phyloP scores from a whole-genome alignment of 176 grass and related monocot species.

The Oryza meridionalis region DNA sequence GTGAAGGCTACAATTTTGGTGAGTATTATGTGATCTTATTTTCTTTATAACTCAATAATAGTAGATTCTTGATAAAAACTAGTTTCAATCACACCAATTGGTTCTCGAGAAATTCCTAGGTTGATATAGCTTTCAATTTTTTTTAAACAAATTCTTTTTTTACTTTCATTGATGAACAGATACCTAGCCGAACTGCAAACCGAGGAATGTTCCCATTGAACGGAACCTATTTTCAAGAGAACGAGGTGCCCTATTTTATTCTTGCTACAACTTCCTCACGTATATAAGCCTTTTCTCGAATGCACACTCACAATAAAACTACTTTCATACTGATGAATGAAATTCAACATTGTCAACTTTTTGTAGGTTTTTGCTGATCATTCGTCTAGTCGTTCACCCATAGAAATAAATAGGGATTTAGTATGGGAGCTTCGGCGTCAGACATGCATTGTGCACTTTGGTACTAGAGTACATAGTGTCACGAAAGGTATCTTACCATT shows the following conservation, averaged over 20 bases:
- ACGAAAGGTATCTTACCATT: neutral
- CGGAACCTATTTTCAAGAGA: conserved; percentile 91
- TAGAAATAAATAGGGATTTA: neutral
- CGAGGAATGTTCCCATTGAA: conserved; percentile 88
- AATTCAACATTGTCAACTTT: neutral
- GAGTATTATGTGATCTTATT: neutral
- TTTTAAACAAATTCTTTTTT: conserved; percentile 7
- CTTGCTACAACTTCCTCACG: neutral
- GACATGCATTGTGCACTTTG: neutral
- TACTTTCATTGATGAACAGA: conserved; percentile 46
- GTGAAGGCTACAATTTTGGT: conserved; percentile 49
- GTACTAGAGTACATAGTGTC: neutral
- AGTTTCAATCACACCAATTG: neutral
- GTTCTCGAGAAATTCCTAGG: neutral
- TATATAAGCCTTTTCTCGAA: neutral
- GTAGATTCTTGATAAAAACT: neutral
- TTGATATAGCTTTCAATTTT: neutral
- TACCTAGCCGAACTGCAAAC: conserved; percentile 85
- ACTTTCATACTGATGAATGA: conserved; percentile 10
- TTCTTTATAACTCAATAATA: neutral
- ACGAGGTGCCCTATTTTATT: conserved; percentile 52
- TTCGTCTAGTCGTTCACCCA: conserved; percentile 36
- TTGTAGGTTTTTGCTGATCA: conserved; percentile 92
- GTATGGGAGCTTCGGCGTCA: neutral
- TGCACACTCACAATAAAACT: neutral